These are phyloP conservation scores for Rubia peregrina DNA, from an alignment of 305 asterid species.

Conservation along the genomic window DNA sequence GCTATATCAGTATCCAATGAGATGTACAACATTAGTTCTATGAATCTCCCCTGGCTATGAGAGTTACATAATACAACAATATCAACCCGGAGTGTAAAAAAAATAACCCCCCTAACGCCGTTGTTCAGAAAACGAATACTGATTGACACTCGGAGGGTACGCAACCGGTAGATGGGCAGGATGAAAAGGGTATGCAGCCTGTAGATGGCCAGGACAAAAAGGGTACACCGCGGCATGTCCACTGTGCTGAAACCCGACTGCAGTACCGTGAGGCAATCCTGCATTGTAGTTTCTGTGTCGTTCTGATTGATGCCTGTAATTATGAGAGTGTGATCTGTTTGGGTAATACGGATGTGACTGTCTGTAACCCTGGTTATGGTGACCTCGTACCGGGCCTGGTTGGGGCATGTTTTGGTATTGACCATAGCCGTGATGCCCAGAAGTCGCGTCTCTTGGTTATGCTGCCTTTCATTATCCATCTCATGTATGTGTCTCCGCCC, in stretches of 20 bases:
- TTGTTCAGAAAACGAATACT: constrained; percentile 45
- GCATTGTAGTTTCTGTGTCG: constrained; percentile 35
- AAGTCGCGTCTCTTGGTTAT: constrained; percentile 39
- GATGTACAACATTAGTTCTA: too few relatives aligned
- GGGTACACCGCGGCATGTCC: constrained; percentile 31
- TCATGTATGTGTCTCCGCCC: constrained; percentile 40
- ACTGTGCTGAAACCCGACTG: constrained; percentile 27
- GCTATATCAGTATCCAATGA: neutral
- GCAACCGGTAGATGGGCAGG: constrained; percentile 22
- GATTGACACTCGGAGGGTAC: constrained; percentile 40
- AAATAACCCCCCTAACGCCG: constrained; percentile 29
- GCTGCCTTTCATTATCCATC: constrained; percentile 17
- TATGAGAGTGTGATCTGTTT: constrained; percentile 27
- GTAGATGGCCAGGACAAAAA: constrained; percentile 16
- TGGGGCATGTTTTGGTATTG: constrained; percentile 25
- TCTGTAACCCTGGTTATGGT: constrained; percentile 27
- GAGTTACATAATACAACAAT: constrained; percentile 9
- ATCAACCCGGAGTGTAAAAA: neutral
- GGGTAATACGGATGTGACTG: constrained; percentile 35
- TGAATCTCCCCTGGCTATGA: neutral
- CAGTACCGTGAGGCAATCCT: constrained; percentile 28
- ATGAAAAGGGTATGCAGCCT: neutral
- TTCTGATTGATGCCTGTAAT: constrained; percentile 23
- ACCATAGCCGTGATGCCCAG: constrained; percentile 32
- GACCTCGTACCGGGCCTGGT: constrained; percentile 21